phyloP scores from a whole-genome alignment of 2,329 filamentous ascomycete genomes.

The Penicillium olsonii region DNA sequence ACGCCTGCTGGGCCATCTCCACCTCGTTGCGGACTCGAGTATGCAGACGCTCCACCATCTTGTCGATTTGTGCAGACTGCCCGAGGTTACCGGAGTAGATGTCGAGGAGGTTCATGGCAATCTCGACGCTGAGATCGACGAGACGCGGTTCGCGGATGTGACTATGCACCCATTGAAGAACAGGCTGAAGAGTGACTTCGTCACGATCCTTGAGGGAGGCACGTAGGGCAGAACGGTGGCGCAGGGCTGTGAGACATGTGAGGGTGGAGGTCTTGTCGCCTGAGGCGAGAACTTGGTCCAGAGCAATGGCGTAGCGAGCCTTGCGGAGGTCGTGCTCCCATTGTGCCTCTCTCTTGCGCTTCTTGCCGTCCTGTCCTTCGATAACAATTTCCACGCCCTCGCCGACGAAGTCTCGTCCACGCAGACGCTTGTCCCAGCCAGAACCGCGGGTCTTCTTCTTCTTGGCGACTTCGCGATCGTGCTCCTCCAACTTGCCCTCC shows the following conservation, averaged over 20 bases:
- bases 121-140: constrained; percentile 77
- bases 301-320: constrained; percentile 72
- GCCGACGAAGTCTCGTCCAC: constrained; percentile 77
- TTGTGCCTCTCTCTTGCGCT: constrained; percentile 64
- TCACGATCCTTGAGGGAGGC: constrained; percentile 79
- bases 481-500: constrained; percentile 73
- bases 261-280: constrained; percentile 64
- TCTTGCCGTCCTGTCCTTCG: constrained; percentile 64
- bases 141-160: constrained; percentile 82
- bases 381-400: constrained; percentile 88
- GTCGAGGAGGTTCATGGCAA: constrained; percentile 79
- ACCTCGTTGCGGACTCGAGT: constrained; percentile 73
- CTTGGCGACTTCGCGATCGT: constrained; percentile 71
- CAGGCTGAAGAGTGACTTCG: constrained; percentile 76
- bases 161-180: constrained; percentile 79
- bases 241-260: constrained; percentile 78
- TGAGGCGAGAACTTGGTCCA: constrained; percentile 74
- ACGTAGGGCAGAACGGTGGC: constrained; percentile 82
- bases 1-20: constrained; percentile 80
- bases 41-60: constrained; percentile 68
- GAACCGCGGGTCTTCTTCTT: constrained; percentile 64
- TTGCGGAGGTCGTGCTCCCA: constrained; percentile 85
- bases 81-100: constrained; percentile 81
- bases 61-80: constrained; percentile 71
- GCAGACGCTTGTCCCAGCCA: constrained; percentile 62